Evolutionary conservation across 768 basidiomycete genomes (phyloP).

Genomic region (Tephrocybe rancida): DNA sequence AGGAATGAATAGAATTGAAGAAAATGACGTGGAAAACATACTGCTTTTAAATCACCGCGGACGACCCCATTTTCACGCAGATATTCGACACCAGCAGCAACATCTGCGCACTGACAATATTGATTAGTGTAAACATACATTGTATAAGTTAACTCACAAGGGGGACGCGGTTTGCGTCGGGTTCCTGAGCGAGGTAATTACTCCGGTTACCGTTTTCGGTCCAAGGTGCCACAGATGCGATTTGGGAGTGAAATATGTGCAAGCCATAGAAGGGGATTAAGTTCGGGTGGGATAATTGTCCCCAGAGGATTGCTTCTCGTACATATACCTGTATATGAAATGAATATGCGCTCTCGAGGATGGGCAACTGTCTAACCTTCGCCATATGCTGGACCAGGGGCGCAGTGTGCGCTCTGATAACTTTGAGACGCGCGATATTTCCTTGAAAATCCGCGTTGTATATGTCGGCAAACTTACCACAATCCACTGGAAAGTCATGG

Average conservation of each 20-base stretch:
- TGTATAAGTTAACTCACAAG: neutral
- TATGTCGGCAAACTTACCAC: neutral
- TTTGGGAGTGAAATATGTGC: constrained; percentile 19
- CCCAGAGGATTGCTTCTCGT: constrained; percentile 22
- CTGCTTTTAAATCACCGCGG: constrained; percentile 32
- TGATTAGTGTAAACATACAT: neutral
- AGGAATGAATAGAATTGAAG: neutral
- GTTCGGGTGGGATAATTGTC: constrained; percentile 30
- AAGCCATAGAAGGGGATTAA: constrained; percentile 30
- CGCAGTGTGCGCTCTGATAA: neutral
- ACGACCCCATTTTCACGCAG: constrained; percentile 25
- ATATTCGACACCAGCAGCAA: constrained; percentile 25
- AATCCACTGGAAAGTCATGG: neutral
- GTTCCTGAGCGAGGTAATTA: constrained; percentile 26
- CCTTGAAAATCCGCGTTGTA: neutral
- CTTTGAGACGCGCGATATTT: constrained; percentile 6
- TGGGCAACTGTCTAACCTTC: neutral
- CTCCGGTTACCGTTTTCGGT: constrained; percentile 21
- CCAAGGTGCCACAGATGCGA: constrained; percentile 34
- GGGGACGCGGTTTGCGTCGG: constrained; percentile 22
- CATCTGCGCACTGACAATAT: constrained; percentile 16
- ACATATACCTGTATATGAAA: constrained; percentile 8
- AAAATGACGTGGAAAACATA: neutral
- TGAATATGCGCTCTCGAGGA: neutral
- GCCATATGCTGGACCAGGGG: neutral